Conservation (phyloP, 345 rosid genomes). For the Brassica carinata region DNA sequence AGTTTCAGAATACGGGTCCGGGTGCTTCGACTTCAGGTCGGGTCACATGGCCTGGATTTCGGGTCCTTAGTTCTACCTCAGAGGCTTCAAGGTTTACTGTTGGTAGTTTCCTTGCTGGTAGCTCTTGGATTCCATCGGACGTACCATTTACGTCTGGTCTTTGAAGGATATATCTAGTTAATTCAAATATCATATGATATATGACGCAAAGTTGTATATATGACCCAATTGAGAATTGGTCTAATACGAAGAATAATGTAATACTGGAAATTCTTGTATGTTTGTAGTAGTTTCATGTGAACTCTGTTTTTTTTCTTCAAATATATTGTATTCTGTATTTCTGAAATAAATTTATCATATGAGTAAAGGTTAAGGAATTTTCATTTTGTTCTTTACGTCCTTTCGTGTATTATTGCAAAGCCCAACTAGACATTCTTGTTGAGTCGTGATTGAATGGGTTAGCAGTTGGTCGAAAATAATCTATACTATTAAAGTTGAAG, state of each 20-base stretch:
- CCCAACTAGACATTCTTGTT: not conserved
- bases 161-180: not conserved
- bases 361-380: not conserved
- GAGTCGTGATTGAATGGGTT: not conserved
- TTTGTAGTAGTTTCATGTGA: not conserved
- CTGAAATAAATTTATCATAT: not conserved
- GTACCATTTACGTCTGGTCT: constrained; percentile 59
- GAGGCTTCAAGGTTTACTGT: constrained; percentile 57
- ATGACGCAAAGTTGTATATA: constrained; percentile 33
- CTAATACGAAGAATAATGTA: constrained; percentile 14
- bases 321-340: not conserved
- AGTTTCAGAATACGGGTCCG: constrained; percentile 59
- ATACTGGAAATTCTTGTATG: not conserved
- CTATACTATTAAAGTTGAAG: too few species aligned
- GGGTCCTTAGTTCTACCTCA: constrained; percentile 42
- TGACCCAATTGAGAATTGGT: constrained; percentile 16
- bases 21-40: constrained; percentile 49
- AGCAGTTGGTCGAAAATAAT: not conserved
- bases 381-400: not conserved
- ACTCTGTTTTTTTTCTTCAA: not conserved
- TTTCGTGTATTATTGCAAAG: not conserved
- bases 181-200: not conserved
- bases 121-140: constrained; percentile 53
- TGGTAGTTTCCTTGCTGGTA: constrained; percentile 52
- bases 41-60: constrained; percentile 60